Base-by-base conservation (phyloP, 768 basidiomycete genomes). In the Pleurotus djamor region DNA sequence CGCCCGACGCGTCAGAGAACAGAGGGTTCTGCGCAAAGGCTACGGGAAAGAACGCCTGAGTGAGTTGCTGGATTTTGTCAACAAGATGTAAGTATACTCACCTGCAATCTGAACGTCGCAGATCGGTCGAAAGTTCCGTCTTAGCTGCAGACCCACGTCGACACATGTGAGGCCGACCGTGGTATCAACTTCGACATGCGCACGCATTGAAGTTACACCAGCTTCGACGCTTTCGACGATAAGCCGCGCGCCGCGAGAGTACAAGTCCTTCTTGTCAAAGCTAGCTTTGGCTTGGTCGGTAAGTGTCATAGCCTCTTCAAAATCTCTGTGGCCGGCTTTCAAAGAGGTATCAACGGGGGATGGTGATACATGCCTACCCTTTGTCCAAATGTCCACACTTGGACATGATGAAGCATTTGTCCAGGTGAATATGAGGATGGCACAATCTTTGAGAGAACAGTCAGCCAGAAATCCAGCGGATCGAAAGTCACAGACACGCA, bases 321-420 rank as follows among this genome's bases (percentile, higher is more conserved):
- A 85, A 61, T 83, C 73, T 2, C 85, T 87, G 17, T 21, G 41
- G 17, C 9, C n/a, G 37, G 13, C 14, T n/a, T 21, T 60, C 57
- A 59, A 45, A 16, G 32, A 41, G 41, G 48, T 43, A 48, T 48
- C 44, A 4, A 47, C n/a, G 34, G 47, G 54, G 21, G 59, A 45
- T 48, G 37, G 33, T 10, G 52, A 49, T 57, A 21, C 45, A n/a
- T 33, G 64, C 78, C 56, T 70, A 86, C 85, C 86, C 84, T 48
- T 76, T 77, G 21, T 76, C 64, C 45, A 87, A 76, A 17, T 76
- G 70, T 54, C 76, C 78, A 61, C 83, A 85, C 68, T 78, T 71
- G 63, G 80, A 81, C 58, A 88, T 72, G 52, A 88, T 81, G 67
- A 86, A 86, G 70, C 84, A 87, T 70, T 88, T 86, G 74, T 88